Percentiles rank a stretch among this genome's conserved stretches.
phyloP scores from a whole-genome alignment of 129 eudicot genomes.

The Pulicaria dysenterica region DNA sequence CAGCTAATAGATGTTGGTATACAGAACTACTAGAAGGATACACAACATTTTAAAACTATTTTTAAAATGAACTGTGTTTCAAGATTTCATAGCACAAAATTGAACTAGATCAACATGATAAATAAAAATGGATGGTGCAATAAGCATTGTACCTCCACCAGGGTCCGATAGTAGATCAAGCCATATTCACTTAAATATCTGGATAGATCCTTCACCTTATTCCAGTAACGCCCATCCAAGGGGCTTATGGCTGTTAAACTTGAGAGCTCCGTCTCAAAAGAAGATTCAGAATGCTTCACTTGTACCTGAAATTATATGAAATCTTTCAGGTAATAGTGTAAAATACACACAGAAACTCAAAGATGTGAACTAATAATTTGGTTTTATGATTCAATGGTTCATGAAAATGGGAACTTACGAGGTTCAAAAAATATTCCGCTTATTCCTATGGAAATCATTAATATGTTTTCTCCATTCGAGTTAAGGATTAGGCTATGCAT shows the following conservation, averaged over 20 bases:
- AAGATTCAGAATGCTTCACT: slow-evolving; percentile 38
- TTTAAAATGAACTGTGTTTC: background rate
- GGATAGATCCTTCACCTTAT: slow-evolving; percentile 73
- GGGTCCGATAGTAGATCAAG: slow-evolving; percentile 66
- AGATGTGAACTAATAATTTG: background rate
- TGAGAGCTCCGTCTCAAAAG: slow-evolving; percentile 59
- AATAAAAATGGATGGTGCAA: background rate
- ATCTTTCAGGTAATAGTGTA: background rate
- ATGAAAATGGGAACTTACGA: background rate
- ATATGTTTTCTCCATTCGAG: slow-evolving; percentile 10
- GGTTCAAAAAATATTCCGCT: background rate
- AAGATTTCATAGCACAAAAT: background rate
- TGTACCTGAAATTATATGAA: slow-evolving; percentile 47
- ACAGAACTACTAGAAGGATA: background rate
- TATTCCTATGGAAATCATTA: background rate
- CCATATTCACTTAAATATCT: slow-evolving; percentile 84
- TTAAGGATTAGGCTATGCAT: background rate
- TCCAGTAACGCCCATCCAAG: slow-evolving; percentile 89
- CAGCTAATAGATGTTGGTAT: background rate
- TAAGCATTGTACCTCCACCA: slow-evolving; percentile 65
- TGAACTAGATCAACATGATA: background rate
- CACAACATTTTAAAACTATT: background rate
- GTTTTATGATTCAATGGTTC: background rate
- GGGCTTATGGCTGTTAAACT: slow-evolving; percentile 78
- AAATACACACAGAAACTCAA: background rate